Evolutionary conservation across 805 yeast genomes (phyloP).

Genomic region (Candida adriatica): DNA sequence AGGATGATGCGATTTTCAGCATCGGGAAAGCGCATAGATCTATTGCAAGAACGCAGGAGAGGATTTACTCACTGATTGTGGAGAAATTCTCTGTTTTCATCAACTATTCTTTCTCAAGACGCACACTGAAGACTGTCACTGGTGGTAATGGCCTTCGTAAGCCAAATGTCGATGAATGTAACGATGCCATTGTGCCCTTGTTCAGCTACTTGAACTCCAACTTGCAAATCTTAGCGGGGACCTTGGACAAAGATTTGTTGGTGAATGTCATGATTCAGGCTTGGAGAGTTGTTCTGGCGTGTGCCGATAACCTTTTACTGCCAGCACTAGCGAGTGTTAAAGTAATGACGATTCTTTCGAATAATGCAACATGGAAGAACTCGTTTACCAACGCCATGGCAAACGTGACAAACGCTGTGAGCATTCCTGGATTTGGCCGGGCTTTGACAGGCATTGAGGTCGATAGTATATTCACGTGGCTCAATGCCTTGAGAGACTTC

Average conservation of each 20-base stretch:
- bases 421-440: conserved; percentile 42
- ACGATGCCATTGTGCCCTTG: conserved; percentile 64
- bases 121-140: conserved; percentile 50
- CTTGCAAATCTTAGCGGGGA: conserved; percentile 54
- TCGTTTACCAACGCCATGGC: conserved; percentile 44
- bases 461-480: conserved; percentile 66
- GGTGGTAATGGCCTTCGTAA: conserved; percentile 38
- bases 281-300: conserved; percentile 67
- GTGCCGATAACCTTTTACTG: conserved; percentile 64
- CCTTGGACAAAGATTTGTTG: conserved; percentile 47
- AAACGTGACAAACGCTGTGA: conserved; percentile 33
- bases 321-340: conserved; percentile 57
- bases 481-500: conserved; percentile 61
- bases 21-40: conserved; percentile 71
- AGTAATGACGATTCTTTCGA: conserved; percentile 22
- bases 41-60: conserved; percentile 55
- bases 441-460: conserved; percentile 54
- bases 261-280: conserved; percentile 66
- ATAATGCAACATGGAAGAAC: conserved; percentile 29
- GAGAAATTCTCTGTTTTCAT: conserved; percentile 66
- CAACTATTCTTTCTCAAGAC: conserved; percentile 47
- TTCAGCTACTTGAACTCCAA: conserved; percentile 70
- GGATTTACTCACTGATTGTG: conserved; percentile 62
- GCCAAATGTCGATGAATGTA: conserved; percentile 42
- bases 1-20: conserved; percentile 72